A percentile compares a stretch with the other conserved stretches of the same genome.
Evolutionary conservation across 148 eudicot species (phyloP).

Genomic region (Heliosperma pusillum): DNA sequence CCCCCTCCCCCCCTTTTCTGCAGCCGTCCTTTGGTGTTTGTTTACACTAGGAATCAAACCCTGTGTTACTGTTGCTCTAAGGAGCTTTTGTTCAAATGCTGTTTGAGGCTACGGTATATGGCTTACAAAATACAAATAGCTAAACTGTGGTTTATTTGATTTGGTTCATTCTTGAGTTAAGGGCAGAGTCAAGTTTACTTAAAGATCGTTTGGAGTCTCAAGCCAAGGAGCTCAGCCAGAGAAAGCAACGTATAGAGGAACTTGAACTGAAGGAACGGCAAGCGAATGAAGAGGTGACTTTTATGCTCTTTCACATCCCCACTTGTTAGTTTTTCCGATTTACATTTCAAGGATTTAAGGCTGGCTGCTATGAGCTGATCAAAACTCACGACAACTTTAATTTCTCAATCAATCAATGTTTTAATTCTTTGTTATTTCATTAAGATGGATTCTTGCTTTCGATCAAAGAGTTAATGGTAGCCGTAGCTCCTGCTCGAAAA

Average conservation of each 20-base stretch:
- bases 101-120: neutral
- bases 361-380: neutral
- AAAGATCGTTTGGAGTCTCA: constrained; percentile 74
- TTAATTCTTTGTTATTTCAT: neutral
- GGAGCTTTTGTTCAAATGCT: neutral
- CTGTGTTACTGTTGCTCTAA: neutral
- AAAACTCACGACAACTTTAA: constrained; percentile 1
- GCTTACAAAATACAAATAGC: neutral
- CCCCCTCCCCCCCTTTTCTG: neutral
- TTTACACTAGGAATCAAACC: neutral
- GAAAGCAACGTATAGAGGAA: constrained; percentile 73
- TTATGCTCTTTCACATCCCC: neutral
- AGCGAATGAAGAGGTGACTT: constrained; percentile 80
- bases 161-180: constrained; percentile 45
- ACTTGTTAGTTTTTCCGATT: neutral
- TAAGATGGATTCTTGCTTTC: constrained; percentile 16
- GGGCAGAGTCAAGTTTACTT: constrained; percentile 87
- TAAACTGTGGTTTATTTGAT: constrained; percentile 20
- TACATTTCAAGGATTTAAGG: neutral
- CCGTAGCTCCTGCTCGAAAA: constrained; percentile 38
- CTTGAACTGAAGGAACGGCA: constrained; percentile 92
- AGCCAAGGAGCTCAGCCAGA: constrained; percentile 65
- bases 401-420: neutral
- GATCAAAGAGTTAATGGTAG: constrained; percentile 93
- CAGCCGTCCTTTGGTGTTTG: neutral